phyloP scores from a whole-genome alignment of 352 stramenopile genomes.

The Phytophthora citricola region DNA sequence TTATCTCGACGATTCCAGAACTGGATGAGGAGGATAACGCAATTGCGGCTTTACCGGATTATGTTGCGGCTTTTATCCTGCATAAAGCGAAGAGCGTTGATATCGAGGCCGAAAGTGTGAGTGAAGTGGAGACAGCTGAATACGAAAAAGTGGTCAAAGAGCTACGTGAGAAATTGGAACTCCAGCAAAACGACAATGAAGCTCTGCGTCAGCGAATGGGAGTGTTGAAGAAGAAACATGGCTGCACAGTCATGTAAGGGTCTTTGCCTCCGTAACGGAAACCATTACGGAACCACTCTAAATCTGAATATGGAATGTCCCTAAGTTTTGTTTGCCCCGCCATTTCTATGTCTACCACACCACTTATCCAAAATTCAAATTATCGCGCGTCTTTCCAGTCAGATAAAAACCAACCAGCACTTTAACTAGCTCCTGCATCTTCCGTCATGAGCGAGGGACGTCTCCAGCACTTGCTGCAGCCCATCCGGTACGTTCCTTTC shows the following conservation, averaged over 20 bases:
- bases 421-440: not conserved
- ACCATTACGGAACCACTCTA: too few relatives aligned
- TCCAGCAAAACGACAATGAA: not conserved
- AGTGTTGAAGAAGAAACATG: not conserved
- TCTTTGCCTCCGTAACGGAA: too few relatives aligned
- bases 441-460: constrained; percentile 59
- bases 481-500: constrained; percentile 63
- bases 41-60: not conserved
- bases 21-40: constrained; percentile 8
- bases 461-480: constrained; percentile 87
- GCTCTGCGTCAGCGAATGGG: constrained; percentile 1
- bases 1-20: constrained; percentile 17
- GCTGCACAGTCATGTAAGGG: not conserved
- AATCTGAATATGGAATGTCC: too few relatives aligned
- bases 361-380: constrained; percentile 13
- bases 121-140: not conserved
- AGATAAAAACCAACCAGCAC: not conserved
- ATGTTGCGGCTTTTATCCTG: not conserved
- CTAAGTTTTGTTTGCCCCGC: too few relatives aligned
- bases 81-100: not conserved
- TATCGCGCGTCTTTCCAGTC: not conserved
- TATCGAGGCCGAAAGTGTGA: not conserved
- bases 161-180: not conserved
- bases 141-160: not conserved
- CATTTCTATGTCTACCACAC: not conserved